Percentiles rank a stretch among this genome's conserved stretches.
These are phyloP conservation scores for Neofusicoccum umdonicola DNA, from an alignment of 2,329 filamentous ascomycete species.

Conservation along the genomic window DNA sequence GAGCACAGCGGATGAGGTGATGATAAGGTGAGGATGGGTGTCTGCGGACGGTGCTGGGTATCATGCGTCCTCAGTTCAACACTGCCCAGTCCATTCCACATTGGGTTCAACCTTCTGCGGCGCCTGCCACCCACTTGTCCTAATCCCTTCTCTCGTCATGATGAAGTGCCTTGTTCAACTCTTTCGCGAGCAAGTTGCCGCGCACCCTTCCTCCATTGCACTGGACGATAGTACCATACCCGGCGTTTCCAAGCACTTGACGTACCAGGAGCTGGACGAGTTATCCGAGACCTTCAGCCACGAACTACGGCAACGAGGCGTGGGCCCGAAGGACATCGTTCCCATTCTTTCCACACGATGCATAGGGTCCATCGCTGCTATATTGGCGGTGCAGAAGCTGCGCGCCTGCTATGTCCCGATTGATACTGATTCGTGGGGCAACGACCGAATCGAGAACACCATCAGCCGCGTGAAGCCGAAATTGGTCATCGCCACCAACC, in stretches of 20 bases:
- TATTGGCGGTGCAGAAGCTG: conserved; percentile 7
- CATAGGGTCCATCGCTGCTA: neutral
- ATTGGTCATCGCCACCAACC: neutral
- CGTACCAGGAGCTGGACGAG: neutral
- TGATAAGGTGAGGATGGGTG: neutral
- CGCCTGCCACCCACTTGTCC: neutral
- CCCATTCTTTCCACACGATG: neutral
- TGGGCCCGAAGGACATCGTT: neutral
- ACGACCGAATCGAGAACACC: conserved; percentile 9
- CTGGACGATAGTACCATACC: neutral
- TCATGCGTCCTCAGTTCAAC: neutral
- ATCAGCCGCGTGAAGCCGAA: neutral
- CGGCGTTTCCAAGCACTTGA: neutral
- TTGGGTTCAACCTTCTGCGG: too few species aligned
- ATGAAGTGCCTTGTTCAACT: conserved; percentile 6
- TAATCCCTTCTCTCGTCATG: neutral
- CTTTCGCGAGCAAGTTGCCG: neutral
- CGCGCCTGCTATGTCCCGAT: conserved; percentile 8
- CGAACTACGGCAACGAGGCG: neutral
- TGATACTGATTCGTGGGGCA: neutral
- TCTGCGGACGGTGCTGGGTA: neutral
- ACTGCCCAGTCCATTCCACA: neutral
- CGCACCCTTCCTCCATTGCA: conserved; percentile 1
- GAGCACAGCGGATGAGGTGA: neutral
- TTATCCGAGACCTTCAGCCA: neutral